phyloP scores from a whole-genome alignment of 2,329 filamentous ascomycete species.

The Hortaea werneckii region DNA sequence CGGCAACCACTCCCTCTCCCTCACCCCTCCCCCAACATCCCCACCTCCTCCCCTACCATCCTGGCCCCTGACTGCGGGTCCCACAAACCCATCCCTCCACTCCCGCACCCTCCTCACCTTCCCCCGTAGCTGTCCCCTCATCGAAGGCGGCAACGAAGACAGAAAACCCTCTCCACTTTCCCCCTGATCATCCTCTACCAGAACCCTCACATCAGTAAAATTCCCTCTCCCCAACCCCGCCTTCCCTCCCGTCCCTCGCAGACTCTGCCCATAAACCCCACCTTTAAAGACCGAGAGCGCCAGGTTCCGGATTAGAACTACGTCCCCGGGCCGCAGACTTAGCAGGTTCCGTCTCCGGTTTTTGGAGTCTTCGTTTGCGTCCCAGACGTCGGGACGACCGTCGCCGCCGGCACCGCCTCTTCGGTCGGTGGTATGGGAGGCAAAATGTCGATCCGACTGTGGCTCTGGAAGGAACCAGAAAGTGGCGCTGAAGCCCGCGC shows the following conservation, averaged over 20 bases:
- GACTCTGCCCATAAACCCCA: constrained; percentile 74
- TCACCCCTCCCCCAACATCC: not conserved
- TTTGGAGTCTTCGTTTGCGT: not conserved
- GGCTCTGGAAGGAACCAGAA: constrained; percentile 59
- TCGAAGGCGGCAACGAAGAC: constrained; percentile 1
- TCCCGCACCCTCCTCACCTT: constrained; percentile 60
- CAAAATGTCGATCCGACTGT: too few species aligned
- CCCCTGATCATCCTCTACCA: constrained; percentile 5
- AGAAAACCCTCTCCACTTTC: not conserved
- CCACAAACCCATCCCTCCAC: constrained; percentile 67
- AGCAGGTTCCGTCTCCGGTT: constrained; percentile 32
- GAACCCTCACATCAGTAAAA: not conserved
- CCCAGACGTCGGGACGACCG: constrained; percentile 9
- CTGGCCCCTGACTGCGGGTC: constrained; percentile 6
- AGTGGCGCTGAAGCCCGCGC: constrained; percentile 67
- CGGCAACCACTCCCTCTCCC: constrained; percentile 14
- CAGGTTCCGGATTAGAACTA: constrained; percentile 70
- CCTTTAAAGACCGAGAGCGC: constrained; percentile 65
- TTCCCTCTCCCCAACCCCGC: constrained; percentile 54
- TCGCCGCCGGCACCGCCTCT: not conserved
- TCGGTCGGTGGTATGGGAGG: too few species aligned
- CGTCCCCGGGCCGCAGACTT: constrained; percentile 57
- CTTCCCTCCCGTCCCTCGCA: constrained; percentile 47
- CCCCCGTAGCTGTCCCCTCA: constrained; percentile 51
- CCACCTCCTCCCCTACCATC: not conserved